Base-by-base conservation (phyloP, 345 rosid species). In the Syzygium aromaticum region DNA sequence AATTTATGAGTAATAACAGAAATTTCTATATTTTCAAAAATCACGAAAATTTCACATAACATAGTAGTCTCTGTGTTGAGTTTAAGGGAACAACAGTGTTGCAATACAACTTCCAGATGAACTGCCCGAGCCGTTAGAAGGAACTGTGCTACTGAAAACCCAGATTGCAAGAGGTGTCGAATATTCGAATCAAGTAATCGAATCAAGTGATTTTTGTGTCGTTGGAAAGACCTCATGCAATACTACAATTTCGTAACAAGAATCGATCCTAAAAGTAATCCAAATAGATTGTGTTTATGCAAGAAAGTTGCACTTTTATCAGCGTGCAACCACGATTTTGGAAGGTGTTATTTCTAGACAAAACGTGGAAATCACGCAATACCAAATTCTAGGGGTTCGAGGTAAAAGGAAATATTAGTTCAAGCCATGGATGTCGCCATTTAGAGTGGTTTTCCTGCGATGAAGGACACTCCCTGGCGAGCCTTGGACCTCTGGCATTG, bases 201-300 rank as follows among this genome's bases (percentile, higher is more conserved):
- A 25, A 57, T 57, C 64, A 10, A 57, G 14, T 57, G 28, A 28
- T 25, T 8, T 23, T 91, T 7, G 96, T 97, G 86, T 96, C 94
- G 85, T 94, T 95, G 80, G 98, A 95, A 40, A 96, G 91, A 90
- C 84, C 89, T 90, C 96, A 97, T 90, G 27, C 9, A 4, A 54
- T 21, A 59, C 64, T 59, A 59, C 64, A 25, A 59, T 11, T 59
- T 27, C 5, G 15, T 25, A 59, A 25, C 6, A 59, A 25, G 28
- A 6, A 11, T 25, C 28, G 0, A 25, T 15, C 15, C 5, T 1
- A 2, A 54, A 54, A 54, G 23, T 54, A 19, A 54, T 54, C 57
- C 11, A 54, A 57, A 2, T 59, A 27, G 28, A 25, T 59, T 59
- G n/a, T 57, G 28, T 25, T 57, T 25, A 57, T 57, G 5, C 23